Evolutionary conservation across 768 basidiomycete species (phyloP), one percentile per base, ranked within the genome.

Genomic region (Pleurotus djamor): DNA sequence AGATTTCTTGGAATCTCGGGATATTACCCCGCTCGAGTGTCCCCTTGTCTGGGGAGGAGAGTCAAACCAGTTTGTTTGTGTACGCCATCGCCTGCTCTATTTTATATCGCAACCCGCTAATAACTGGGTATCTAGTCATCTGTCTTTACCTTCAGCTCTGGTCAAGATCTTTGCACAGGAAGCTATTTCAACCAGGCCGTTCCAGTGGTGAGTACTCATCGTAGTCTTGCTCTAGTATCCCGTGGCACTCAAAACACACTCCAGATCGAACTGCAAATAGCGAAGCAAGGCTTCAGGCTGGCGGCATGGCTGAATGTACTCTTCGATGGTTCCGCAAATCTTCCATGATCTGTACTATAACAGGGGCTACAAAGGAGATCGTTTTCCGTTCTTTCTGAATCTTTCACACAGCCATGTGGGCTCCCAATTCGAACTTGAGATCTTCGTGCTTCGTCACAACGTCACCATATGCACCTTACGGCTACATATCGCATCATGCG

Each of bases 221-320:
- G 33, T 8, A 35, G 10, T 33, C n/a, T 36, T 33, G 32, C 52
- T 16, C 17, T 16, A 16, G 10, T 50, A 36, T 38, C 58, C 14
- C 35, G 14, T 17, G 17, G 13, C 7, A 3, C 52, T 64, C 58
- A 59, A 57, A 47, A 52, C 32, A 52, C 35, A 5, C 36, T 38
- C 14, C 52, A 76, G 77, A 79, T 81, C 52, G 77, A 81, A 63
- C 59, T 68, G 2, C 80, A 81, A 60, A 72, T 81, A 16, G 79
- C 79, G 6, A 79, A 79, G 62, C 74, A 76, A 62, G 80, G 79
- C 5, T 79, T 74, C 62, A 79, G 79, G 28, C 69, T 82, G 36
- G 80, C 80, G 8, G 79, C 80, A 1, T 81, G 80, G 81, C 67
- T 81, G 58, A 81, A 81, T 62, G 77, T 79, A 4, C 64, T 82